phyloP scores from a whole-genome alignment of 1,284 basidiomycete species.

The Stereum hirsutum region DNA sequence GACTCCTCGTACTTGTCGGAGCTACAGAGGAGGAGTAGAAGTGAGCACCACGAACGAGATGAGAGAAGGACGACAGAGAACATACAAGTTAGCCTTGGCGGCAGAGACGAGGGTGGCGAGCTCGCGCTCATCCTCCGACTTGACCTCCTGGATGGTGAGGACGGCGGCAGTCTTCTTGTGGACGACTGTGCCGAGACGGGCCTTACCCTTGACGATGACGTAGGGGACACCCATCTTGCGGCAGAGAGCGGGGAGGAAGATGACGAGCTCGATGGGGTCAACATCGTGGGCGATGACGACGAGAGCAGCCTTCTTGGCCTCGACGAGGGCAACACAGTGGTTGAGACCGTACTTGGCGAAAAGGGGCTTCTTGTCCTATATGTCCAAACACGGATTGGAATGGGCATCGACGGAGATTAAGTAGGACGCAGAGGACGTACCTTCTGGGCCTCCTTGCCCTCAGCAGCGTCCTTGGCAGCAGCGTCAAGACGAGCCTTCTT shows the following conservation, averaged over 20 bases:
- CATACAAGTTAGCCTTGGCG: slow-evolving; percentile 94
- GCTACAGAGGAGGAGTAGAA: slow-evolving; percentile 29
- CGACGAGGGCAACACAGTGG: slow-evolving; percentile 92
- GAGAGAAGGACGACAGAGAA: slow-evolving; percentile 9
- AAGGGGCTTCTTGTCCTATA: slow-evolving; percentile 84
- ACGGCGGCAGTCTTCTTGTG: slow-evolving; percentile 98
- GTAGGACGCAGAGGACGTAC: slow-evolving; percentile 21
- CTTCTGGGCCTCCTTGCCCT: slow-evolving; percentile 72
- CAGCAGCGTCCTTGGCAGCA: slow-evolving; percentile 69
- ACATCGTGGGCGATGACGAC: slow-evolving; percentile 98
- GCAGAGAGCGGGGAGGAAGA: slow-evolving; percentile 97
- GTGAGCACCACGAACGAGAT: slow-evolving; percentile 4
- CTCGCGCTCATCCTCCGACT: slow-evolving; percentile 90
- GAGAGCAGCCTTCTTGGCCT: slow-evolving; percentile 96
- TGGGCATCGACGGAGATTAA: no score
- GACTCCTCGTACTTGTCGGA: slow-evolving; percentile 94
- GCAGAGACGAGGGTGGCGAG: slow-evolving; percentile 90
- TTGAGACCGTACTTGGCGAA: slow-evolving; percentile 97
- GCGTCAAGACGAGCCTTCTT: slow-evolving; percentile 91
- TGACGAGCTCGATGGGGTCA: slow-evolving; percentile 96
- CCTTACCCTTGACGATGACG: slow-evolving; percentile 97
- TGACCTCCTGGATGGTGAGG: slow-evolving; percentile 87
- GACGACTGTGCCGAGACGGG: slow-evolving; percentile 92
- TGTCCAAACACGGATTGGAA: slow-evolving; percentile 11
- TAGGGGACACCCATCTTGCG: slow-evolving; percentile 99